These are phyloP conservation scores for Cnidoscolus chayamansa DNA, from an alignment of 441 rosid genomes.

Conservation along the genomic window DNA sequence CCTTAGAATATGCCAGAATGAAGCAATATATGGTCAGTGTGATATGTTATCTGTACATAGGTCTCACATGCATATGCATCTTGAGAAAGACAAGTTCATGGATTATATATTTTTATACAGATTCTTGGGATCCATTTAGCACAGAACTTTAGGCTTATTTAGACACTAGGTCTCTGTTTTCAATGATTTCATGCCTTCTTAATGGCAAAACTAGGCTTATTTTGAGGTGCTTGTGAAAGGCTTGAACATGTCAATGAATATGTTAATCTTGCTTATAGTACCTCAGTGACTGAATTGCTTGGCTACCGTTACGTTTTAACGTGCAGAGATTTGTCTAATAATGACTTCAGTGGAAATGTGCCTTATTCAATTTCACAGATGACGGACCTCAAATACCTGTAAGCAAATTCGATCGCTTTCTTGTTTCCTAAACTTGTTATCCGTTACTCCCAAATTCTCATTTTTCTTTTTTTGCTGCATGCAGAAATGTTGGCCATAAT, in stretches of 20 bases:
- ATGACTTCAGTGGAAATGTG: constrained; percentile 63
- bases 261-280: background rate
- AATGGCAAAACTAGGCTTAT: background rate
- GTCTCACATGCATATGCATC: background rate
- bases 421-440: constrained; percentile 11
- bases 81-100: background rate
- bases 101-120: background rate
- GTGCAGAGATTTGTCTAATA: constrained; percentile 80
- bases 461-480: constrained; percentile 20
- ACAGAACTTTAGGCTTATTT: background rate
- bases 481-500: constrained; percentile 69
- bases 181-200: background rate
- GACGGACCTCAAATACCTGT: constrained; percentile 59
- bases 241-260: background rate
- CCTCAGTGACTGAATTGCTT: background rate
- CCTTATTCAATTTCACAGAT: constrained; percentile 90
- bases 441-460: background rate
- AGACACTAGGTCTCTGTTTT: background rate
- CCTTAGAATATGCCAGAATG: background rate
- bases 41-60: background rate
- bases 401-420: constrained; percentile 31
- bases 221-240: background rate
- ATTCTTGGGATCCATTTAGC: background rate
- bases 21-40: background rate
- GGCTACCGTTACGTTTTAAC: constrained; percentile 4